A percentile compares a stretch with the other conserved stretches of the same genome.
These are phyloP conservation scores for Eucalyptus guilfoylei DNA, from an alignment of 345 rosid genomes.

Conservation along the genomic window DNA sequence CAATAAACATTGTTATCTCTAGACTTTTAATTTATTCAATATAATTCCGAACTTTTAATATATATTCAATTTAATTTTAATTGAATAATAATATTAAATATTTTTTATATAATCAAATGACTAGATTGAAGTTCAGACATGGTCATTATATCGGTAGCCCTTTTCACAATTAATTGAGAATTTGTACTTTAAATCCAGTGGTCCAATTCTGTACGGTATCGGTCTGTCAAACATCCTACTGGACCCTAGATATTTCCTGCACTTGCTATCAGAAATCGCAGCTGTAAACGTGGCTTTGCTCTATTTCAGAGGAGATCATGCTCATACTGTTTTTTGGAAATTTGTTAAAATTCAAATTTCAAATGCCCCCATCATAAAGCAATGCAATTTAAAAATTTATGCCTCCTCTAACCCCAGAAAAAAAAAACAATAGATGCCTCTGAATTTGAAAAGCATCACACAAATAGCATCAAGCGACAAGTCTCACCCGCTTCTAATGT, in stretches of 20 bases:
- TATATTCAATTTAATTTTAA: background rate
- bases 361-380: background rate
- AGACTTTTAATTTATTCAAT: no score
- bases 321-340: background rate
- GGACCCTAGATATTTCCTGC: background rate
- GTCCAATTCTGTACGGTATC: background rate
- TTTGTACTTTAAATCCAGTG: background rate
- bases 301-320: background rate
- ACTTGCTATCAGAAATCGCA: background rate
- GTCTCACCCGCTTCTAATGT: background rate
- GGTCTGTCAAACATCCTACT: background rate
- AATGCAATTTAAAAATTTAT: background rate
- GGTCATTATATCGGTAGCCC: background rate
- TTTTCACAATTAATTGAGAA: background rate
- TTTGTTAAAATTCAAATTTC: background rate
- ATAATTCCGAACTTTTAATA: accelerated
- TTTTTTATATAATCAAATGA: background rate
- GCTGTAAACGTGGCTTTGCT: background rate
- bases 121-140: background rate
- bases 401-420: background rate
- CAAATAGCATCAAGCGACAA: background rate
- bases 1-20: accelerated
- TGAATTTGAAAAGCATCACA: background rate
- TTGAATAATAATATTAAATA: background rate
- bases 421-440: background rate